phyloP scores from a whole-genome alignment of 73 alveolate genomes.

The Paramecium octaurelia region DNA sequence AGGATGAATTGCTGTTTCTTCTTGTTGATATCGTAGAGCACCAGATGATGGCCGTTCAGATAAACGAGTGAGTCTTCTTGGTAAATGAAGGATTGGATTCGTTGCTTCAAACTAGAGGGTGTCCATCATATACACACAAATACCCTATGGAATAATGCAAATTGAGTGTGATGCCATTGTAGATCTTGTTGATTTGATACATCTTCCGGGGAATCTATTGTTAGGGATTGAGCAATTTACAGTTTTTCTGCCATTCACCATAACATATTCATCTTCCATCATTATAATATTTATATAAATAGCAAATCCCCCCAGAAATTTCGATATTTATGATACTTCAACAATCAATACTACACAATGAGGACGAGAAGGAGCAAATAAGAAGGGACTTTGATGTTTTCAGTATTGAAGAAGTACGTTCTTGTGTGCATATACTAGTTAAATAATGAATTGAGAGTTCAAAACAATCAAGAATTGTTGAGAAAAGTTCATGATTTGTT shows the following conservation, averaged over 20 bases:
- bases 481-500: neutral
- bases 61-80: neutral
- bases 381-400: neutral
- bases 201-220: constrained; percentile 24
- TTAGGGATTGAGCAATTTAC: neutral
- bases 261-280: constrained; percentile 48
- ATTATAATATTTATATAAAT: neutral
- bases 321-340: neutral
- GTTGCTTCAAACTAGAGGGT: neutral
- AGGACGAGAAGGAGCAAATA: neutral
- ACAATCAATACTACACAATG: neutral
- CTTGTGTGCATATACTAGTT: neutral
- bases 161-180: neutral
- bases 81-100: neutral
- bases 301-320: neutral
- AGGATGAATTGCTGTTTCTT: neutral
- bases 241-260: constrained; percentile 54
- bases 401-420: neutral
- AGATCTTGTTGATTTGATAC: neutral
- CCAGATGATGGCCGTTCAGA: constrained; percentile 17
- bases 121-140: neutral
- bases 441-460: neutral
- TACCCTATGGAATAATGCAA: constrained; percentile 39
- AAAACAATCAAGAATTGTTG: neutral
- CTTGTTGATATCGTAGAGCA: neutral